These are phyloP conservation scores for Suhomyces atakaporum DNA, from an alignment of 1,139 yeast genomes.

Conservation along the genomic window DNA sequence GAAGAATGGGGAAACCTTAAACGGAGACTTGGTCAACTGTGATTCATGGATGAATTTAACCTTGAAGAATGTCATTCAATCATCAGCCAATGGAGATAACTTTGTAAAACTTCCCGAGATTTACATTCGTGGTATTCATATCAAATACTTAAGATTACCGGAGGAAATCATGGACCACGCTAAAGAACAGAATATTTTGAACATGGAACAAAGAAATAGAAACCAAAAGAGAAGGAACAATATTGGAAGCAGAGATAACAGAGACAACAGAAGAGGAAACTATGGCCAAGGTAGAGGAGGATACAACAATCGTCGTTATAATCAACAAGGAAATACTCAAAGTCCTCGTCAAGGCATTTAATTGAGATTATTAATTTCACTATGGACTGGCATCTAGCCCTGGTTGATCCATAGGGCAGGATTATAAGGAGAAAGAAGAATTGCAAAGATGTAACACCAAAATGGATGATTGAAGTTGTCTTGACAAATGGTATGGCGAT, in stretches of 20 bases:
- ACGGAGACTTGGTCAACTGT: conserved; percentile 82
- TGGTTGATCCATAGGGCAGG: conserved; percentile 9
- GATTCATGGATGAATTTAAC: conserved; percentile 97
- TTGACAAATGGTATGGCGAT: no score
- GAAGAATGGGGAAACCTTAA: conserved; percentile 87
- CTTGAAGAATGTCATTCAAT: conserved; percentile 73
- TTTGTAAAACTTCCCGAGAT: conserved; percentile 73
- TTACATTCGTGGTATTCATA: conserved; percentile 82
- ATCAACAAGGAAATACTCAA: conserved; percentile 11
- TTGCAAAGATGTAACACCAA: neutral
- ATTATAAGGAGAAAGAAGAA: neutral
- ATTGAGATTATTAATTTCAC: conserved; percentile 1
- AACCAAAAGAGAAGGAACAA: conserved; percentile 46
- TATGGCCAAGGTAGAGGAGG: conserved; percentile 17
- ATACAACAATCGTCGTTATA: conserved; percentile 16
- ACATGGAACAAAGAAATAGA: conserved; percentile 54
- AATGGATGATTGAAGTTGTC: neutral
- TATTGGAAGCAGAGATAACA: conserved; percentile 11
- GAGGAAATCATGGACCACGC: conserved; percentile 77
- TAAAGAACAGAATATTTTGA: conserved; percentile 62
- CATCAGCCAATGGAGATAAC: conserved; percentile 66
- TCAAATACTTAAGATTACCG: conserved; percentile 50
- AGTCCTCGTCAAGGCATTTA: conserved; percentile 17
- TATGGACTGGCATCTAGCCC: conserved; percentile 4
- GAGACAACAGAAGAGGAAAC: conserved; percentile 13